Base-by-base conservation (phyloP, 345 rosid species). In the Triadica sebifera region DNA sequence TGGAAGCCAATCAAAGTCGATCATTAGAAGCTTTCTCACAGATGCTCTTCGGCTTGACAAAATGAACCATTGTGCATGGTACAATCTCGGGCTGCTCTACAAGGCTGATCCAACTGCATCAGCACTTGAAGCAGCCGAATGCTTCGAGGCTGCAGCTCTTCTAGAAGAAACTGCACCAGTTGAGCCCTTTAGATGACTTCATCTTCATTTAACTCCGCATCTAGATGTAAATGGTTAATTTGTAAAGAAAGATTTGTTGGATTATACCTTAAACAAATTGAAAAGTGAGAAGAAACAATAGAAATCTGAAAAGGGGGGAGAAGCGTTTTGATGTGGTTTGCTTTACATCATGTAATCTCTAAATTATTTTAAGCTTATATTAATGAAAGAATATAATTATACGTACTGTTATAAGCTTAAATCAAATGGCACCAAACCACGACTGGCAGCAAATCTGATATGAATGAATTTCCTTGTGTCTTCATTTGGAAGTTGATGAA, bases 1-100 rank as follows among this genome's bases (percentile, higher is more conserved):
- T 0, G 88, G 87, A 4, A 50, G 73, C 57, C 74, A 70, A 70
- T 77, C 91, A 8, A 76, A 75, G 69, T 82, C 84, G 4, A 83
- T 82, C 19, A 68, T 80, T 37, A 87, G 91, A 84, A 89, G 91
- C 84, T 84, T 86, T 75, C 73, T 92, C 73, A 88, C 87, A 77
- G 91, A 84, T 39, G 97, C 97, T 65, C 82, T 89, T 15, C 72
- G 81, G 69, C 76, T 85, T 4, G 96, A 92, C 77, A 83, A 86
- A 76, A 75, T 83, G 82, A 92, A 89, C 67, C 79, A 82, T n/a
- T 77, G 78, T 11, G 92, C 96, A 50, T 92, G 97, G 97, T 86
- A 87, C 78, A 87, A 84, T 77, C 91, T 92, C 15, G 97, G 92
- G 25, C 81, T 85, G 73, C 81, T 90, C 70, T 82, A 80, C 70